phyloP scores from a whole-genome alignment of 805 yeast species.

The Diddensiella transvaalensis region DNA sequence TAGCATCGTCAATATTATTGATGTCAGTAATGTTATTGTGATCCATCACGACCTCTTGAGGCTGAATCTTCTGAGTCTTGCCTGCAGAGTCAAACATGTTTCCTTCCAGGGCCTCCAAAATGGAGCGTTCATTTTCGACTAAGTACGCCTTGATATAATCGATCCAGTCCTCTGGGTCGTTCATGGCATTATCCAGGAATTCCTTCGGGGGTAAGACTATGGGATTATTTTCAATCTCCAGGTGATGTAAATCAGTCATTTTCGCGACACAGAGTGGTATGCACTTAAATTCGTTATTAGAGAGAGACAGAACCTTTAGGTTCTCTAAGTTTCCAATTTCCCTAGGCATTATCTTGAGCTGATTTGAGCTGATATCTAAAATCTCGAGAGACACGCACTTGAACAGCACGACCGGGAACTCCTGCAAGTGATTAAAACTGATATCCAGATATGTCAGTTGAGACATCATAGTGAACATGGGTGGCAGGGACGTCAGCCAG shows the following conservation, averaged over 20 bases:
- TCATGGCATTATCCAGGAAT: conserved; percentile 37
- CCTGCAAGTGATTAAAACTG: conserved; percentile 53
- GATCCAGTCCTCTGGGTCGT: conserved; percentile 47
- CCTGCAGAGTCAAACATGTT: not conserved
- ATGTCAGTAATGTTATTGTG: not conserved
- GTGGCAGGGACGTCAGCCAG: conserved; percentile 45
- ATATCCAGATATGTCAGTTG: conserved; percentile 60
- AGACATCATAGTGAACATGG: conserved; percentile 39
- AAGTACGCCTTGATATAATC: conserved; percentile 40
- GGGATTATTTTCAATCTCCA: conserved; percentile 65
- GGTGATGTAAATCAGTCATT: conserved; percentile 48
- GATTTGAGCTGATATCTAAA: conserved; percentile 61
- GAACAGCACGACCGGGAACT: conserved; percentile 45
- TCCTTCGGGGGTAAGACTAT: conserved; percentile 46
- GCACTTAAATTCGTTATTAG: conserved; percentile 53
- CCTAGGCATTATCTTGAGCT: conserved; percentile 46
- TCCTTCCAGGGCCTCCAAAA: not conserved
- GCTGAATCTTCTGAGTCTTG: not conserved
- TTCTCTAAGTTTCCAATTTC: conserved; percentile 37
- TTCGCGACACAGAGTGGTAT: conserved; percentile 53
- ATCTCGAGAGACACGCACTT: conserved; percentile 50
- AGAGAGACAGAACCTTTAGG: conserved; percentile 58
- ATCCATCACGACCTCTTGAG: not conserved
- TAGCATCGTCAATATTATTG: not conserved
- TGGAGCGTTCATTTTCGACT: conserved; percentile 29